These are phyloP conservation scores for Lipomyces sp. DNA, from an alignment of 805 yeast genomes.

Conservation along the genomic window DNA sequence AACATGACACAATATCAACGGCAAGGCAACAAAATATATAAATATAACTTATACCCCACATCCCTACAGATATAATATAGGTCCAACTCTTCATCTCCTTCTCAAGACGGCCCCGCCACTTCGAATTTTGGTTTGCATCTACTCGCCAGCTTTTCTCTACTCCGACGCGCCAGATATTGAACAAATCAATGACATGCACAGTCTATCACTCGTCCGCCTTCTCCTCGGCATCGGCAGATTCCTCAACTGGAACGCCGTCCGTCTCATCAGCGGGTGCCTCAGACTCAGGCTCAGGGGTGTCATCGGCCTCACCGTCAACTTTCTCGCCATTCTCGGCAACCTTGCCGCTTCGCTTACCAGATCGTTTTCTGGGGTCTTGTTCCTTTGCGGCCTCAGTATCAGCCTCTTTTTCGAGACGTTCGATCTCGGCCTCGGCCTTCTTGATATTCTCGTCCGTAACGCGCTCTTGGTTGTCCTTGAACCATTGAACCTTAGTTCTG, in stretches of 20 bases:
- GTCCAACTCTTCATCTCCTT: not conserved
- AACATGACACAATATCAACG: not conserved
- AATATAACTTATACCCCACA: not conserved
- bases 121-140: not conserved
- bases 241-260: conserved; percentile 14
- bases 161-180: not conserved
- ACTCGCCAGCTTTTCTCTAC: not conserved
- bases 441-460: conserved; percentile 77
- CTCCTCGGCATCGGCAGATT: not conserved
- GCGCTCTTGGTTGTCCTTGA: conserved; percentile 73
- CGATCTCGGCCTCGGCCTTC: conserved; percentile 76
- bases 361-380: conserved; percentile 16
- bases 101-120: not conserved
- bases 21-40: not conserved
- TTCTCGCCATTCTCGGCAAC: conserved; percentile 6
- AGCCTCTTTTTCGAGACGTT: conserved; percentile 63
- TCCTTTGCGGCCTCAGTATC: conserved; percentile 39
- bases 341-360: conserved; percentile 20
- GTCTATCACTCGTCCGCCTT: conserved; percentile 1
- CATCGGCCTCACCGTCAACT: conserved; percentile 6
- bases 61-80: not conserved
- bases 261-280: conserved; percentile 31
- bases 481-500: conserved; percentile 71
- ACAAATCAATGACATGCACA: not conserved
- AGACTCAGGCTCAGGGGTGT: conserved; percentile 26